Evolutionary conservation across 2,329 filamentous ascomycete species (phyloP), one percentile per base, ranked within the genome.

Genomic region (Fusarium citri): DNA sequence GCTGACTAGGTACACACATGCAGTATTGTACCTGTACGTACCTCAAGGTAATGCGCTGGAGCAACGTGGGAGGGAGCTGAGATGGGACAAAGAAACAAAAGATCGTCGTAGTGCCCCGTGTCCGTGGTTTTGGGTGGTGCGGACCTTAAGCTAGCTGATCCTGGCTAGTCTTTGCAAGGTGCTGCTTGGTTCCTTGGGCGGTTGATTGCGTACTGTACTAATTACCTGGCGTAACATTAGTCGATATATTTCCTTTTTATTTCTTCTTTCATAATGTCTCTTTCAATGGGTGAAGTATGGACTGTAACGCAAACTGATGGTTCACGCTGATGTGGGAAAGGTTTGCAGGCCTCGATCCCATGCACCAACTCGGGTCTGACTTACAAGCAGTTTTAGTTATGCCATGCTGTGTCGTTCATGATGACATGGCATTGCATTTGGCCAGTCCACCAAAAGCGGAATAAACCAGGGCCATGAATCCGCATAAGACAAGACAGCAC

Each of bases 91-190:
- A 72, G 49, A 73, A 66, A 73, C 68, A 65, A 59, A 72, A 60
- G 72, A 74, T 74, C 72, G 72, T 65, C 72, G 54, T 63, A 45
- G 65, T 69, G 72, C 72, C 68, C 72, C 72, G 71, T 72, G 71
- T 66, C 72, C 72, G 63, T 74, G 72, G 72, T 63, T 75, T 74
- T 75, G 72, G 72, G 72, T 74, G 72, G 71, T 72, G 64, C 71
- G 57, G 69, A 69, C 68, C 68, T 64, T 61, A 49, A 30, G 47
- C 47, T 66, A 66, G 72, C 57, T 72, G 56, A 64, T 56, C 66
- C 63, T 68, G 63, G 69, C 66, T 69, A 71, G 71, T 59, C 34
- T 41, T 53, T 64, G 55, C 69, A 66, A 72, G 71, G 66, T 58
- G 45, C 43, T 54, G 42, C 55, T 49, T 54, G 47, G 59, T 54